A percentile compares a stretch with the other conserved stretches of the same genome.
Conservation (phyloP, 495 filamentous ascomycete genomes). For the Aspergillus saccharolyticus region DNA sequence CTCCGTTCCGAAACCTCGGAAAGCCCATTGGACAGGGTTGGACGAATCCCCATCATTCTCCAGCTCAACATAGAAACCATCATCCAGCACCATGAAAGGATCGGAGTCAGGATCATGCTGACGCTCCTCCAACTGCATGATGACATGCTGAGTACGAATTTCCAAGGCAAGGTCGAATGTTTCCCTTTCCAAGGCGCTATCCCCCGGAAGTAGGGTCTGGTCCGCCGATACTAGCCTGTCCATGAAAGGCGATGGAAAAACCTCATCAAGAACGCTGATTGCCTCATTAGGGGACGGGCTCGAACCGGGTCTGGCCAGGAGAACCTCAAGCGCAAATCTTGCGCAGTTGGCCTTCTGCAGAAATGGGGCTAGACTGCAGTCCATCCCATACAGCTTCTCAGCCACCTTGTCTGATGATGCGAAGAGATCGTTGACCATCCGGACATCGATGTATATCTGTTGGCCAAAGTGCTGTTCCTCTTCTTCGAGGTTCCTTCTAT, state of each 20-base stretch:
- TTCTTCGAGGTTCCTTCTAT: constrained; percentile 15
- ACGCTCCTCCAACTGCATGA: constrained; percentile 27
- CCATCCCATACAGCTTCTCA: constrained; percentile 7
- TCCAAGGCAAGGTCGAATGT: constrained; percentile 38
- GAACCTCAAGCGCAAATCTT: constrained; percentile 29
- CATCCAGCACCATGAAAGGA: constrained; percentile 20
- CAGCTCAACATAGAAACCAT: constrained; percentile 25
- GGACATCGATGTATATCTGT: constrained; percentile 28
- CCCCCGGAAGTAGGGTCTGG: constrained; percentile 12
- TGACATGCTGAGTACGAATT: constrained; percentile 37
- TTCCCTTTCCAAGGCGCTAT: constrained; percentile 24
- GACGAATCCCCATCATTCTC: constrained; percentile 12
- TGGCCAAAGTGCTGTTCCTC: constrained; percentile 25
- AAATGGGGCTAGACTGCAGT: constrained; percentile 25
- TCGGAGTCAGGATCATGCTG: constrained; percentile 25
- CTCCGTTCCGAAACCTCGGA: constrained; percentile 34
- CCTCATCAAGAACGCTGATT: constrained; percentile 26
- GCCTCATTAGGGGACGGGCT: constrained; percentile 13
- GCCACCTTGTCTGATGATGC: constrained; percentile 7
- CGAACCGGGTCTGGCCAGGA: constrained; percentile 20
- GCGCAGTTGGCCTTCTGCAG: constrained; percentile 40
- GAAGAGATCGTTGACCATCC: constrained; percentile 16
- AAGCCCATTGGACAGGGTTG: constrained; percentile 8
- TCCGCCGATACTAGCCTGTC: constrained; percentile 12
- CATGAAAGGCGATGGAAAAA: constrained; percentile 35